Base-by-base conservation (phyloP, 129 eudicot species). In the Heracleum sosnowskyi region DNA sequence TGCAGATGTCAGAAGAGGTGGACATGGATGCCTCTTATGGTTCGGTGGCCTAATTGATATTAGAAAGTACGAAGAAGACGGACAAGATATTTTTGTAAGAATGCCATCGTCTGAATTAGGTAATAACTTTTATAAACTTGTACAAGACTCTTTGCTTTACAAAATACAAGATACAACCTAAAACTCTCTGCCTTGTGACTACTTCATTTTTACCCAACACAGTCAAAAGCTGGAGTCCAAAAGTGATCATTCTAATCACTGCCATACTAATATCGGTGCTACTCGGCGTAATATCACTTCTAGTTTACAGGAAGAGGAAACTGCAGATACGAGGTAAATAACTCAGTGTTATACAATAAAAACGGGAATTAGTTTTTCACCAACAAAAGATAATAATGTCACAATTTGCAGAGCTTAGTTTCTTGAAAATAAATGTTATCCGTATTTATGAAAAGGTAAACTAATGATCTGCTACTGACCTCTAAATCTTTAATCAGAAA, bases 41-140 rank as follows among this genome's bases (percentile, higher is more conserved):
- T 72, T 22, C 22, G 4, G 17, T 72, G 31, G 37, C 8, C 76
- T 72, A 12, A 40, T 72, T 20, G 76, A 72, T 72, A 72, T 26
- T 16, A n/a, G 3, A 3, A 35, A 28, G 47, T 17, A 16, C 35
- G n/a, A 33, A 24, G 33, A 24, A 39, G 76, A 72, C 11, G 76
- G 76, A 26, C 53, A 72, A 24, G 76, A 37, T 40, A 24, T 72
- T 1, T 72, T 40, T 72, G 76, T 72, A 22, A 72, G 20, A 24
- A 72, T 72, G 51, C 20, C 76, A 36, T 16, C 76, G 0, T 72
- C 76, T 37, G 76, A 72, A 72, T 11, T 72, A n/a, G 49, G 76
- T 72, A 40, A 69, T 62, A 11, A 62, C 35, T 10, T 9, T 62
- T 28, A 1, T n/a, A 11, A 62, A 62, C 35, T 12, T n/a, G n/a